Conservation (phyloP, 148 eudicot genomes). For the Tetragonia tetragonoides region DNA sequence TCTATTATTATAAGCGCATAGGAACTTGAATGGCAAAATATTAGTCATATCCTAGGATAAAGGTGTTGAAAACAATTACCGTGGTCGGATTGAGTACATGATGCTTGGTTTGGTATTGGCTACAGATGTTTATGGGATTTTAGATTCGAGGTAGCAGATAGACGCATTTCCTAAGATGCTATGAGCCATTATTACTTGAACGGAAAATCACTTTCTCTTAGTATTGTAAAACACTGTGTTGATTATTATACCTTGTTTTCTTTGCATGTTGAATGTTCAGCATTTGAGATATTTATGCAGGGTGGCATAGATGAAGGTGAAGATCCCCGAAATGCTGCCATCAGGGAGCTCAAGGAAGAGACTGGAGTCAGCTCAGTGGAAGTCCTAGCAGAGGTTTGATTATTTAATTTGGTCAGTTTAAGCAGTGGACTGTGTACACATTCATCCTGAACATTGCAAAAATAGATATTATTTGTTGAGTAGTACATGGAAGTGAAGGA, state of each 20-base stretch:
- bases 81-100: no score
- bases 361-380: constrained; percentile 88
- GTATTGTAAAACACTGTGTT: background rate
- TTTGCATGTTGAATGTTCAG: background rate
- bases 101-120: background rate
- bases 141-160: no score
- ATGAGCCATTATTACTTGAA: no score
- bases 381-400: constrained; percentile 75
- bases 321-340: constrained; percentile 75
- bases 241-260: background rate
- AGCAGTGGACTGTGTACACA: background rate
- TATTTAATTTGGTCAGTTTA: constrained; percentile 14
- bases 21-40: no score
- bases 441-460: no score
- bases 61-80: no score
- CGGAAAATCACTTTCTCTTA: background rate
- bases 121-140: background rate
- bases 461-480: no score
- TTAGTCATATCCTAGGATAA: no score
- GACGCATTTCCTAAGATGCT: background rate
- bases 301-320: constrained; percentile 91
- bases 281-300: constrained; percentile 30
- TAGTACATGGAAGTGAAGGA: no score
- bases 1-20: no score
- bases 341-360: constrained; percentile 92